Percentiles rank a stretch among this genome's conserved stretches.
Conservation (phyloP, 805 yeast species). For the Tetrapisispora iriomotensis region DNA sequence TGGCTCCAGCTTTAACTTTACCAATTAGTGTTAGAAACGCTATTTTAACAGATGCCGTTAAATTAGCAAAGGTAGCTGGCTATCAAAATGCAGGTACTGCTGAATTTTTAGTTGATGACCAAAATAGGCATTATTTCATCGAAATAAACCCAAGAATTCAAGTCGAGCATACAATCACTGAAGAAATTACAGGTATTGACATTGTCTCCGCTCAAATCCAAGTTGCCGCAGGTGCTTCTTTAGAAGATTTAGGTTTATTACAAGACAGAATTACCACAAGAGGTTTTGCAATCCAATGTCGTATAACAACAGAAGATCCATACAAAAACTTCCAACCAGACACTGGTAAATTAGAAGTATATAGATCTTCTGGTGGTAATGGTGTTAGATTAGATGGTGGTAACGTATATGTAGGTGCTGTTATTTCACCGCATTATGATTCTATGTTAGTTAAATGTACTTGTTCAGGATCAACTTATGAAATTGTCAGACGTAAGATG, state of each 20-base stretch:
- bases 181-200: conserved; percentile 97
- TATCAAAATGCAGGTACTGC: conserved; percentile 98
- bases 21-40: conserved; percentile 81
- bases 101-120: conserved; percentile 86
- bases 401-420: conserved; percentile 94
- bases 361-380: conserved; percentile 98
- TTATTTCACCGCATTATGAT: conserved; percentile 94
- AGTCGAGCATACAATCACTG: conserved; percentile 98
- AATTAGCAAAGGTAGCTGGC: conserved; percentile 75
- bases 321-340: conserved; percentile 95
- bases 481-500: conserved; percentile 96
- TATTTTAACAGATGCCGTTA: conserved; percentile 89
- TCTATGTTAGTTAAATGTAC: conserved; percentile 97
- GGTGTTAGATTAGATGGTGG: conserved; percentile 99
- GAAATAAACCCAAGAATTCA: conserved; percentile 98
- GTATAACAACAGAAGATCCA: conserved; percentile 98
- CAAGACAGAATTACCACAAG: conserved; percentile 93
- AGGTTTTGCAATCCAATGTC: conserved; percentile 98
- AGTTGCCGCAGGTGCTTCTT: conserved; percentile 95
- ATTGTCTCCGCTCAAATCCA: conserved; percentile 97
- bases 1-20: conserved; percentile 92
- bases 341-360: conserved; percentile 95
- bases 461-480: conserved; percentile 94
- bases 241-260: conserved; percentile 80
- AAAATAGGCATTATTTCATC: conserved; percentile 92